A percentile compares a stretch with the other conserved stretches of the same genome.
These are phyloP conservation scores for Phialocephala sp. DNA, from an alignment of 2,329 filamentous ascomycete species.

Conservation along the genomic window DNA sequence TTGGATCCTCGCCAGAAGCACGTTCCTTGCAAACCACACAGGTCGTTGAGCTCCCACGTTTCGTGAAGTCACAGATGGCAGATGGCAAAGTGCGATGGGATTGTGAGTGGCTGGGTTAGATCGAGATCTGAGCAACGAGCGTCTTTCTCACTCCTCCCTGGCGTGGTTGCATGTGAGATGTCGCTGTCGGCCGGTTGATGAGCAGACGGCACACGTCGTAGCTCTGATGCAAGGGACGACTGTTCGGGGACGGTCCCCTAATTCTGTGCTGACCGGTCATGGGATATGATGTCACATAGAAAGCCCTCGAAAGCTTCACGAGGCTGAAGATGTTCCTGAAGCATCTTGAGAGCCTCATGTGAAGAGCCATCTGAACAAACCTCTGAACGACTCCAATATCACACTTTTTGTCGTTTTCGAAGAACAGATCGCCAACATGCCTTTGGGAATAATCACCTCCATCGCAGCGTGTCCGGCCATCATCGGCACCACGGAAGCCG, in stretches of 20 bases:
- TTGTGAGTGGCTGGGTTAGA: background rate
- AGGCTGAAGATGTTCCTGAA: background rate
- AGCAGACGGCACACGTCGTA: background rate
- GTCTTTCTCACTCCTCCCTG: too few species aligned
- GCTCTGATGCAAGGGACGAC: background rate
- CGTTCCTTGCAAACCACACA: background rate
- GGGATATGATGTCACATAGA: conserved; percentile 8
- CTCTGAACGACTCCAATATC: too few species aligned
- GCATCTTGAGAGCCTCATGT: background rate
- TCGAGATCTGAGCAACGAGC: background rate
- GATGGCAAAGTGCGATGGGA: background rate
- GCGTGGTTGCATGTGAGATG: too few species aligned
- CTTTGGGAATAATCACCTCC: conserved; percentile 41
- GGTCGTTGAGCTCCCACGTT: background rate
- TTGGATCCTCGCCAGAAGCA: background rate
- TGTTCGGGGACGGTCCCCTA: background rate
- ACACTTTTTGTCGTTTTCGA: too few species aligned
- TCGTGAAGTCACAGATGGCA: too few species aligned
- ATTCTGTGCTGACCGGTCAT: background rate
- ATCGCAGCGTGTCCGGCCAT: conserved; percentile 49
- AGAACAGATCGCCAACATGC: too few species aligned
- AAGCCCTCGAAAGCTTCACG: background rate
- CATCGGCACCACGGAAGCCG: conserved; percentile 52
- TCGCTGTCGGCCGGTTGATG: background rate
- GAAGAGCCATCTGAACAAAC: background rate